Evolutionary conservation across 2,329 filamentous ascomycete genomes (phyloP).

Genomic region (Fusarium sp.): DNA sequence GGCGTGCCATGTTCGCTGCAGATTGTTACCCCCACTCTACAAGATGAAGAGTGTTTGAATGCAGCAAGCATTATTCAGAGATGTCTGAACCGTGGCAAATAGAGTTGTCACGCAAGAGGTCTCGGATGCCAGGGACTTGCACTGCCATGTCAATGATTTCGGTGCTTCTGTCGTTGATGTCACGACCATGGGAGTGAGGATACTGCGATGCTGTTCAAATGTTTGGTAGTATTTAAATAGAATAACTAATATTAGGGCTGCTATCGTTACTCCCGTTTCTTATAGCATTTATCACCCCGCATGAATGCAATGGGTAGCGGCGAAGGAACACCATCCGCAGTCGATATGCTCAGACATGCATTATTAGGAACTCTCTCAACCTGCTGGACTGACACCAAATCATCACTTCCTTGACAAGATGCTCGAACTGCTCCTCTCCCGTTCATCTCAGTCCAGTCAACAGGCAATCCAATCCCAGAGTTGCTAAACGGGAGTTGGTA

Average conservation of each 20-base stretch:
- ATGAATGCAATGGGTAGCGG: background rate
- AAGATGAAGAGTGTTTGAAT: background rate
- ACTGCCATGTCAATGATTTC: too few relatives aligned
- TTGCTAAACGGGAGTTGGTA: constrained; percentile 26
- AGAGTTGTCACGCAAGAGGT: background rate
- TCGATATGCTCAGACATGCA: background rate
- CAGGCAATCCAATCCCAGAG: background rate
- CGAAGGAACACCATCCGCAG: background rate
- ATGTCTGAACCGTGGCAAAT: background rate
- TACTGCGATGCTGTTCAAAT: too few relatives aligned
- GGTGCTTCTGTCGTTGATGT: too few relatives aligned
- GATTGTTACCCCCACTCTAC: background rate
- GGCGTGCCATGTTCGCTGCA: background rate
- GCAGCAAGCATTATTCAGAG: background rate
- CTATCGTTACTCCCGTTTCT: background rate
- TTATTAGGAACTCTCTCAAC: background rate
- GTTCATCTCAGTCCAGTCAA: background rate
- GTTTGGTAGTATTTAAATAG: too few relatives aligned
- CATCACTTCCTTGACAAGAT: background rate
- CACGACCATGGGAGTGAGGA: too few relatives aligned
- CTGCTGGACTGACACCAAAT: background rate
- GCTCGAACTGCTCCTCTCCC: background rate
- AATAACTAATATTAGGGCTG: too few relatives aligned
- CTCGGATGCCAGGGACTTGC: too few relatives aligned
- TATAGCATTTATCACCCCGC: background rate